A percentile compares a stretch with the other conserved stretches of the same genome.
Conservation (phyloP, 805 yeast genomes). For the Novakomyces olei region DNA sequence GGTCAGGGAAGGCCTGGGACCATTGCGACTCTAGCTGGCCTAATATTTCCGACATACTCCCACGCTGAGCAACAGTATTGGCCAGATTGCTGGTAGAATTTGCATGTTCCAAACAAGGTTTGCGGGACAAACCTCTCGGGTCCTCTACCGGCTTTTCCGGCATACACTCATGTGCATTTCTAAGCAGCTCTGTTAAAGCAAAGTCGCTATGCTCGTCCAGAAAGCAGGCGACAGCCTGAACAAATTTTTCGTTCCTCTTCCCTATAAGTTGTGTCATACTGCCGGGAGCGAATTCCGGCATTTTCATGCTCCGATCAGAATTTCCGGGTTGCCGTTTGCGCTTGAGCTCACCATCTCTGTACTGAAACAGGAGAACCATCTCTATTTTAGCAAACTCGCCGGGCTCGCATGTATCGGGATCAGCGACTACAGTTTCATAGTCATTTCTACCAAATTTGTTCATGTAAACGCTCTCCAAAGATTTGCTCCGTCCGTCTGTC, state of each 20-base stretch:
- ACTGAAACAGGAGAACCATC: background rate
- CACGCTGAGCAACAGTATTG: too few species aligned
- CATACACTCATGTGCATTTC: too few species aligned
- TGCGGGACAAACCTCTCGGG: too few species aligned
- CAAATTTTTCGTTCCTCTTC: slow-evolving; percentile 3
- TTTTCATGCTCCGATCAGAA: background rate
- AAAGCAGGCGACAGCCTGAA: slow-evolving; percentile 12
- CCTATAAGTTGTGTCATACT: background rate
- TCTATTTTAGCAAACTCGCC: background rate
- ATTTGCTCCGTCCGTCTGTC: background rate
- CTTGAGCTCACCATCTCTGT: background rate
- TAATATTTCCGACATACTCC: too few species aligned
- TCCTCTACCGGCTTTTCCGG: too few species aligned
- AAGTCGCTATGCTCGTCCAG: too few species aligned
- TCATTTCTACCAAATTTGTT: background rate
- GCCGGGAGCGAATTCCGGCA: background rate
- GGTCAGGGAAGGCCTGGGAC: too few species aligned
- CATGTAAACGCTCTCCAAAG: background rate
- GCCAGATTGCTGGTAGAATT: too few species aligned
- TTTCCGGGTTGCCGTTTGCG: too few species aligned
- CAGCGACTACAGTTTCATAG: background rate
- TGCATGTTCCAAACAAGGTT: too few species aligned
- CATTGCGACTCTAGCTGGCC: too few species aligned
- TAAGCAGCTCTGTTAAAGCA: too few species aligned
- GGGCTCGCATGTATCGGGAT: background rate